Evolutionary conservation across 352 stramenopile genomes (phyloP), one percentile per base, ranked within the genome.

Genomic region (Phytophthora kernoviae): DNA sequence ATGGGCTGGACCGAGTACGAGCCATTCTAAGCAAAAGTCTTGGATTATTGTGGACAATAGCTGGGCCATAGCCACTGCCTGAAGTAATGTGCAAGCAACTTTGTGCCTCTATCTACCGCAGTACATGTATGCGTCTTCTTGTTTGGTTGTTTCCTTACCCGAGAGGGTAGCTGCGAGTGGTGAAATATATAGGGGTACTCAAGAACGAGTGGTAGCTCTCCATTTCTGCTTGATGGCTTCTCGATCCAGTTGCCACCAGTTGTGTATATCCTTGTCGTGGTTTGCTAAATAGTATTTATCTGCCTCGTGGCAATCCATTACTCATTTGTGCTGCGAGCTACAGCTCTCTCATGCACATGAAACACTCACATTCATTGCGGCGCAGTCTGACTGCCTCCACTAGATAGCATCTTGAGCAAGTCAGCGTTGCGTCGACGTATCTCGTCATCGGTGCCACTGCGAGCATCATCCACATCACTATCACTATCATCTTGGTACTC

Each of bases 1-100:
- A 75, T 76, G 47, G 79, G 81, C 12, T 90, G 79, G 80, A 68
- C 75, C 26, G 77, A 86, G 56, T 88, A 78, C 61, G 79, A 89
- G 60, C 76, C 75, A 18, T 82, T 82, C 37, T 91, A 65, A 62
- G 32, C 21, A 17, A n/a, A 7, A 18, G 5, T 24, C 41, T 30
- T 30, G 24, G 24, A 30, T 7, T 30, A 30, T 30, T 30, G 24
- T 6, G 18, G n/a, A 27, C 6, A 6, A 27, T 27, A 47, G 18
- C n/a, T 50, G 30, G 32, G 21, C n/a, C 18, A 20, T 14, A 8
- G 15, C n/a, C 22, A 27, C 44, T 52, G 10, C 11, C 14, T 3
- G 24, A 30, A 36, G 33, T 54, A 66, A 63, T 61, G 46, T 52
- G 51, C 65, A 67, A 62, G 58, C 60, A 62, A 45, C 34, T 54